Conservation (phyloP, 345 rosid species). For the Eucalyptus pauciflora region DNA sequence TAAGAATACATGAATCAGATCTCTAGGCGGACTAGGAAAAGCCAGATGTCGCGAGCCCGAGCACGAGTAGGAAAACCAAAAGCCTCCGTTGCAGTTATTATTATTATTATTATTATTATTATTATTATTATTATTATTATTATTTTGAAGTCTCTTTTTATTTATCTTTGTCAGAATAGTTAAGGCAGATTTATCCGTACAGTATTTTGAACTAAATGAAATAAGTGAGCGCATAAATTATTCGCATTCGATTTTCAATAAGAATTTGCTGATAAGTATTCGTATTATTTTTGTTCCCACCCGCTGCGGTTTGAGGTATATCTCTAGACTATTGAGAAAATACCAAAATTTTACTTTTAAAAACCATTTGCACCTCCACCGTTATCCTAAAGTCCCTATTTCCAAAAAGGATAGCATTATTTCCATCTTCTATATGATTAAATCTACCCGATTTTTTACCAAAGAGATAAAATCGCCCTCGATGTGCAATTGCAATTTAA, state of each 20-base stretch:
- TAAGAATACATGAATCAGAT: background rate
- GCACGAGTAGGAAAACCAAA: background rate
- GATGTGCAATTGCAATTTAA: background rate
- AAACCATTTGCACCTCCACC: background rate
- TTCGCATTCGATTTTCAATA: background rate
- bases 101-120: too few relatives aligned
- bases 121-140: too few relatives aligned
- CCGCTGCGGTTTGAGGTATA: background rate
- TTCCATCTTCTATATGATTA: background rate
- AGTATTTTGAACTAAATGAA: background rate
- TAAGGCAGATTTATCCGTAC: background rate
- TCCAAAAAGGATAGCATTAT: background rate
- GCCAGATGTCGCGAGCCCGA: background rate
- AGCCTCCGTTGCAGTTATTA: background rate
- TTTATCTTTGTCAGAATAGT: background rate
- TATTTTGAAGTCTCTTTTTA: too few relatives aligned
- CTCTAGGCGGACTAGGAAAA: background rate
- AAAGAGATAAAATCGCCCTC: background rate
- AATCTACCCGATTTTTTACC: background rate
- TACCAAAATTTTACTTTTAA: background rate
- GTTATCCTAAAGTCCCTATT: background rate
- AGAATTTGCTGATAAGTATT: background rate
- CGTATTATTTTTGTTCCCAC: background rate
- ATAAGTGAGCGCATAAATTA: background rate
- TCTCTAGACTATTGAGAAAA: background rate